Conservation (phyloP, 768 basidiomycete species). For the Amanita muscaria region DNA sequence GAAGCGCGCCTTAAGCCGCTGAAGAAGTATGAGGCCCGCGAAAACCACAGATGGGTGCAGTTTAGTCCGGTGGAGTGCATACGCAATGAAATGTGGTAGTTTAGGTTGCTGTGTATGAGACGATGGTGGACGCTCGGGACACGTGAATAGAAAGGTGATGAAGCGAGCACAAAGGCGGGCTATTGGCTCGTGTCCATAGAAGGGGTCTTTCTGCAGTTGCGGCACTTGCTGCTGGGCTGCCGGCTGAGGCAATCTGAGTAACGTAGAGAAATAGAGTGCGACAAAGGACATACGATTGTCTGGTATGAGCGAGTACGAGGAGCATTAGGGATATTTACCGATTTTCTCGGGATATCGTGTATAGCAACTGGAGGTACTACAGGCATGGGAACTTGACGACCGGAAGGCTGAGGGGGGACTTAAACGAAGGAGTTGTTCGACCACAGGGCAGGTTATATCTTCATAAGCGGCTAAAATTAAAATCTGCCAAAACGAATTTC, state of each 20-base stretch:
- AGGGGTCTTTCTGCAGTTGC: constrained; percentile 36
- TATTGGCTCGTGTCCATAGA: constrained; percentile 68
- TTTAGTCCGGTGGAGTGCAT: constrained; percentile 79
- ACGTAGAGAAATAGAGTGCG: constrained; percentile 5
- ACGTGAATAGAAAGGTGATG: constrained; percentile 79
- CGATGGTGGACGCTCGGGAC: constrained; percentile 70
- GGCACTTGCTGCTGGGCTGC: constrained; percentile 16
- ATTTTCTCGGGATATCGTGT: constrained; percentile 13
- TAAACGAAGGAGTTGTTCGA: neutral
- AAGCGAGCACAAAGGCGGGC: constrained; percentile 69
- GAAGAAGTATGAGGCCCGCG: constrained; percentile 60
- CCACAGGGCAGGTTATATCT: too few species aligned
- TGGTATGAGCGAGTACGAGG: constrained; percentile 13
- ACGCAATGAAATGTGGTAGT: constrained; percentile 77
- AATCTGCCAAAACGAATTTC: too few species aligned
- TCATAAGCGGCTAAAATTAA: too few species aligned
- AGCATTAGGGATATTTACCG: constrained; percentile 14
- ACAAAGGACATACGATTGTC: constrained; percentile 2
- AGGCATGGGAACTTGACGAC: constrained; percentile 4
- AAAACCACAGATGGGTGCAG: constrained; percentile 62
- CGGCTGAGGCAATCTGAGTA: constrained; percentile 5
- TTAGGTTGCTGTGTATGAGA: constrained; percentile 47
- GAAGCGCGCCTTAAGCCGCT: constrained; percentile 84
- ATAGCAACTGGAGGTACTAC: constrained; percentile 3
- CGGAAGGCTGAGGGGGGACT: neutral